Conservation (phyloP, 306 rosid species). For the Sicyos edulis region DNA sequence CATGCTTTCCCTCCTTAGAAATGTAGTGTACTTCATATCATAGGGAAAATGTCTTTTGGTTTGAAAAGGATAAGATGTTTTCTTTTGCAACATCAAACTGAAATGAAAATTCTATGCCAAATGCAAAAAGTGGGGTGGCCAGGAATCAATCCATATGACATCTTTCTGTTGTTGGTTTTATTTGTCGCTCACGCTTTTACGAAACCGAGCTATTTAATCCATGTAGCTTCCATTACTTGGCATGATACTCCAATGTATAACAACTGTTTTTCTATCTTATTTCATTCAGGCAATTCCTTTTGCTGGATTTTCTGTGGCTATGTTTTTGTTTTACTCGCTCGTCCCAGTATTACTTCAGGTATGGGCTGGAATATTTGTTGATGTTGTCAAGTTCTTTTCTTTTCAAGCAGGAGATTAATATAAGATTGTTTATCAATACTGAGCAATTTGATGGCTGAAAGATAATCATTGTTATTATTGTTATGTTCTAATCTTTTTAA, state of each 20-base stretch:
- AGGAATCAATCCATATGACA: not conserved
- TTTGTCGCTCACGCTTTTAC: not conserved
- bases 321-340: constrained; percentile 86
- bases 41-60: constrained; percentile 4
- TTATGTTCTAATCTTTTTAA: not conserved
- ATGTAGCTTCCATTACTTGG: not conserved
- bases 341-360: constrained; percentile 93
- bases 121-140: not conserved
- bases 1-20: not conserved
- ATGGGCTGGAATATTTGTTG: constrained; percentile 20
- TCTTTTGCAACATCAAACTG: not conserved
- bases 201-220: not conserved
- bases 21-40: not conserved
- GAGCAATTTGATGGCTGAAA: not conserved
- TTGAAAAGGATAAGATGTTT: not conserved
- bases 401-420: not conserved
- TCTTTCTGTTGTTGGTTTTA: not conserved
- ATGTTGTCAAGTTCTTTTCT: not conserved
- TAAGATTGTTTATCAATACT: not conserved
- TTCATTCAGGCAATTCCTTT: constrained; percentile 79
- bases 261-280: constrained; percentile 28
- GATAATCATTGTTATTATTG: not conserved
- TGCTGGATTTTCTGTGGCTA: constrained; percentile 74
- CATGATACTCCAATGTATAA: not conserved
- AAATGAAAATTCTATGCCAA: not conserved